A percentile compares a stretch with the other conserved stretches of the same genome.
Conservation (phyloP, 2,329 filamentous ascomycete genomes). For the Fusarium denticulatum region DNA sequence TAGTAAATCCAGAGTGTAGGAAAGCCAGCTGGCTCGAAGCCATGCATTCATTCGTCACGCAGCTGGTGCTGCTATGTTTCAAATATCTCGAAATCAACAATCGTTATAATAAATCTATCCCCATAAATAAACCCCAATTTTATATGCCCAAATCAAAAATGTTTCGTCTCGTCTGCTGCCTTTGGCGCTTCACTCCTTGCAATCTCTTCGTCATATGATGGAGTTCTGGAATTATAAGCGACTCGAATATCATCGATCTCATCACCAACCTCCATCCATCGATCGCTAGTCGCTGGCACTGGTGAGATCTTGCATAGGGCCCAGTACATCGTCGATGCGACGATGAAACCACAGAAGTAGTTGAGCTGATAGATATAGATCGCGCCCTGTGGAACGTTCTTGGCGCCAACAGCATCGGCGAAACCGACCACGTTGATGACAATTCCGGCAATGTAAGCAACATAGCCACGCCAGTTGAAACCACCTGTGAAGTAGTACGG, state of each 20-base stretch:
- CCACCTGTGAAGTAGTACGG: conserved; percentile 81
- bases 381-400: conserved; percentile 77
- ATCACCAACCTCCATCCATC: conserved; percentile 81
- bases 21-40: background rate
- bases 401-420: conserved; percentile 76
- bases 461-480: conserved; percentile 85
- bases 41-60: background rate
- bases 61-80: background rate
- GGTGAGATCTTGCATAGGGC: conserved; percentile 74
- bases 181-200: conserved; percentile 19
- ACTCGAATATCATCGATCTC: conserved; percentile 65
- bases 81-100: background rate
- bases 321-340: conserved; percentile 76
- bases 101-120: background rate
- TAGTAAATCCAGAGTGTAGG: too few species aligned
- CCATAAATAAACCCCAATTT: background rate
- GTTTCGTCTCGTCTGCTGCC: conserved; percentile 12
- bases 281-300: conserved; percentile 76
- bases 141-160: conserved; percentile 12
- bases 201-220: conserved; percentile 53
- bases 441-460: conserved; percentile 84
- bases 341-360: conserved; percentile 85
- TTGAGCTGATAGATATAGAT: conserved; percentile 90
- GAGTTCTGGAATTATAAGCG: conserved; percentile 55
- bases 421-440: conserved; percentile 93